Evolutionary conservation across 306 rosid species (phyloP).

Genomic region (Calophaca sinica): DNA sequence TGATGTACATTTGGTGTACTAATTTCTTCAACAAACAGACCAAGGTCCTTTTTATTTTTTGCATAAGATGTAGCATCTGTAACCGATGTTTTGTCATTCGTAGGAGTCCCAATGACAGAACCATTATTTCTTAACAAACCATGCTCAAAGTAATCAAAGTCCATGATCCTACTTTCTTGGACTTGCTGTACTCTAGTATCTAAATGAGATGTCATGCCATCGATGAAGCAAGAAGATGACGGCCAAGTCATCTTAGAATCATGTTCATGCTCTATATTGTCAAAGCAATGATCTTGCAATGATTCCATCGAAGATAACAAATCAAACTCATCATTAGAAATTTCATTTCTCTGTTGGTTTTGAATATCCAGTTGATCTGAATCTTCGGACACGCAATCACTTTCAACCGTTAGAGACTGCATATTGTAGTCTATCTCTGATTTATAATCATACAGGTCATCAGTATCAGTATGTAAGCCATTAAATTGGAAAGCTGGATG

Average conservation of each 20-base stretch:
- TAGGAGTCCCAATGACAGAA: slow-evolving; percentile 27
- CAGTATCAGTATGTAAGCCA: slow-evolving; percentile 7
- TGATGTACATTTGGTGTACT: slow-evolving; percentile 34
- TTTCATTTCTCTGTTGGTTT: slow-evolving; percentile 35
- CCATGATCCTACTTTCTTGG: slow-evolving; percentile 43
- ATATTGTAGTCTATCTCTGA: slow-evolving; percentile 29
- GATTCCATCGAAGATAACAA: slow-evolving; percentile 35
- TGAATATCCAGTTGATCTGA: slow-evolving; percentile 43
- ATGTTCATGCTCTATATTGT: slow-evolving; percentile 40
- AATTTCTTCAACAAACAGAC: slow-evolving; percentile 39
- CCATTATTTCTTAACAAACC: not conserved
- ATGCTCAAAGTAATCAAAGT: slow-evolving; percentile 36
- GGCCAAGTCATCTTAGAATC: slow-evolving; percentile 33
- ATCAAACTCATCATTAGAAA: slow-evolving; percentile 44
- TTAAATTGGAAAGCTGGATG: slow-evolving; percentile 37
- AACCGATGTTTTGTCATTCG: slow-evolving; percentile 44
- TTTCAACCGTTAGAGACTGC: slow-evolving; percentile 35
- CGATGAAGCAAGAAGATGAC: slow-evolving; percentile 37
- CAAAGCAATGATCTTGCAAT: slow-evolving; percentile 46
- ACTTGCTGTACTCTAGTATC: slow-evolving; percentile 33
- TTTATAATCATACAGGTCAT: slow-evolving; percentile 33
- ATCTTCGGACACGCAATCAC: slow-evolving; percentile 30
- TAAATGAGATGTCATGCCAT: slow-evolving; percentile 35
- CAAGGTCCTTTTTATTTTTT: slow-evolving; percentile 6
- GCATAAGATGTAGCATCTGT: slow-evolving; percentile 16